Conservation (phyloP, 345 rosid genomes). For the Adansonia digitata region DNA sequence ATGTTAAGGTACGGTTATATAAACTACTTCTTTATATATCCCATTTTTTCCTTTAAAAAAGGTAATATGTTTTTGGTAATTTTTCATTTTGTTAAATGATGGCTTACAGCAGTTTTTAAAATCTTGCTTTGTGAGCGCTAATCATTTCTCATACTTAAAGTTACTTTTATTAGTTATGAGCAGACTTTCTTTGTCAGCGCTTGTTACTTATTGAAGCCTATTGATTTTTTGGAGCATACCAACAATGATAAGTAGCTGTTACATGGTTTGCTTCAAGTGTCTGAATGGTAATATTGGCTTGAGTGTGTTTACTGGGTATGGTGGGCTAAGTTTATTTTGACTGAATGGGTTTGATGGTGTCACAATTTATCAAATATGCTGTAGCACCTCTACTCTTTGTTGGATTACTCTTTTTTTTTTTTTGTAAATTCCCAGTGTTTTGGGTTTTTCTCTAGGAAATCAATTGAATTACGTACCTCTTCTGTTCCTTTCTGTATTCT, state of each 20-base stretch:
- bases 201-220: background rate
- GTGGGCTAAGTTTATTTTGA: background rate
- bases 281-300: background rate
- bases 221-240: background rate
- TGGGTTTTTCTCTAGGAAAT: background rate
- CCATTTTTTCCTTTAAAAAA: background rate
- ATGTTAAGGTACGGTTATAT: constrained; percentile 49
- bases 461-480: background rate
- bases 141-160: background rate
- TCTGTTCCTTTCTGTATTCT: background rate
- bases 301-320: background rate
- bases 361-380: background rate
- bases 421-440: background rate
- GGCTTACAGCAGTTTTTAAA: background rate
- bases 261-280: background rate
- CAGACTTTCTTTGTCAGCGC: background rate
- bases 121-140: background rate
- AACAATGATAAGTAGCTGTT: background rate
- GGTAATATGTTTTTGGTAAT: background rate
- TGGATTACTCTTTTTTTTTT: background rate
- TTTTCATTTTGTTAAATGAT: background rate
- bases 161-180: background rate
- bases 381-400: background rate
- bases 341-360: background rate
- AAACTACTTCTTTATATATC: background rate